A percentile compares a stretch with the other conserved stretches of the same genome.
Conservation (phyloP, 228 moss, liverwort and hornwort species). For the Sphagnum fallax region DNA sequence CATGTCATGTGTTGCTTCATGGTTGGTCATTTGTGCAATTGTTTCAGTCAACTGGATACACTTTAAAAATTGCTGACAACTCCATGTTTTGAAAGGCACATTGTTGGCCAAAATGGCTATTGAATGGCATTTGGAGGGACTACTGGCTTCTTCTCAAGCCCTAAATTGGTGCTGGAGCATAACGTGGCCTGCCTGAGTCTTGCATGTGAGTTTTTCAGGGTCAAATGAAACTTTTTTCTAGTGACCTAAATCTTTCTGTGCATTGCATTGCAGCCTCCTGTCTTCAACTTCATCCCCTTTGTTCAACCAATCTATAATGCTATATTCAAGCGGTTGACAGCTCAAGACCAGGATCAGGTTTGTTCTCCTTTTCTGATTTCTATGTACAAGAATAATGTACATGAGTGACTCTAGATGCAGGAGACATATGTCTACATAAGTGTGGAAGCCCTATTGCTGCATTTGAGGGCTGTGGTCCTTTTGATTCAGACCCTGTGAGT, state of each 20-base stretch:
- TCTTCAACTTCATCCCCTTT: slow-evolving; percentile 88
- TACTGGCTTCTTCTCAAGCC: too few species aligned
- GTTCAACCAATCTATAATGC: slow-evolving; percentile 90
- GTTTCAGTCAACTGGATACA: neutral
- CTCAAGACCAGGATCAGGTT: slow-evolving; percentile 99
- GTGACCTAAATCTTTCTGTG: too few species aligned
- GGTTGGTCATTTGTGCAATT: neutral
- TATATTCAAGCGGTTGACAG: slow-evolving; percentile 94
- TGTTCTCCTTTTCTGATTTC: slow-evolving; percentile 8
- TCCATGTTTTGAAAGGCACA: too few species aligned
- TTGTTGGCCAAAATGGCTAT: too few species aligned
- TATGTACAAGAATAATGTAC: neutral
- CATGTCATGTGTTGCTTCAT: neutral
- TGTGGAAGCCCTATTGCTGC: neutral
- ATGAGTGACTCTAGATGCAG: neutral
- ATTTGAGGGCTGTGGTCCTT: neutral
- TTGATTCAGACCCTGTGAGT: too few species aligned
- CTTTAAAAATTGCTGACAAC: too few species aligned
- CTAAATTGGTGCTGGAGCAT: too few species aligned
- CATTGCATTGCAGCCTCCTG: slow-evolving; percentile 44
- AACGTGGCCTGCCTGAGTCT: too few species aligned
- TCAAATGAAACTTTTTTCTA: too few species aligned
- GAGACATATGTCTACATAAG: too few species aligned
- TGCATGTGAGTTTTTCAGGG: too few species aligned
- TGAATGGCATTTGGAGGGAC: too few species aligned